Percentiles rank a stretch among this genome's conserved stretches.
Conservation (phyloP, 176 grass and related monocot species). For the Rhipidocladum racemiflorum region DNA sequence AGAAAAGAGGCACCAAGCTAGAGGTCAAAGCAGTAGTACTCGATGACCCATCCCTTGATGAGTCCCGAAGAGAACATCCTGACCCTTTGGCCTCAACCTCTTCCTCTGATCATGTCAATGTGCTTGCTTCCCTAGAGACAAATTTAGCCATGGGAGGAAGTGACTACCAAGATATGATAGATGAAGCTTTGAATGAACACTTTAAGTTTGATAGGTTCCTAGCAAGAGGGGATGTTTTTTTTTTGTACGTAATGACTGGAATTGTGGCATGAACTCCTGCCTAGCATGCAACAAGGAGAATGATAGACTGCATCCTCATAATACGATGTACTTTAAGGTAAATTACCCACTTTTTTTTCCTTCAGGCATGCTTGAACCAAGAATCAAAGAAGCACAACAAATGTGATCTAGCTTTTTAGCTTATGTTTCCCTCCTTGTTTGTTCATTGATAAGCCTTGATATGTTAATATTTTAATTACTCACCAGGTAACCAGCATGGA, state of each 20-base stretch:
- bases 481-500: constrained; percentile 79
- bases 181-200: constrained; percentile 69
- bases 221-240: constrained; percentile 85
- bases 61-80: constrained; percentile 22
- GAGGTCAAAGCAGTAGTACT: constrained; percentile 64
- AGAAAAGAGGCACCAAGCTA: too few relatives aligned
- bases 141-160: constrained; percentile 52
- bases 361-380: background rate
- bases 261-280: constrained; percentile 56
- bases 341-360: constrained; percentile 13
- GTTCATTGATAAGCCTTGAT: background rate
- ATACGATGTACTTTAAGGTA: constrained; percentile 77
- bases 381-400: background rate
- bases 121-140: constrained; percentile 72
- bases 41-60: constrained; percentile 34
- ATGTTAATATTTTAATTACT: constrained; percentile 30
- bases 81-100: constrained; percentile 5
- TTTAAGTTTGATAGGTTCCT: constrained; percentile 83
- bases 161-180: constrained; percentile 82
- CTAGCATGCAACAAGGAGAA: constrained; percentile 58
- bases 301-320: constrained; percentile 28
- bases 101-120: constrained; percentile 30
- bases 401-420: background rate
- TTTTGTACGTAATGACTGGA: constrained; percentile 65
- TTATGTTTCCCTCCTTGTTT: background rate